Percentiles rank a stretch among this genome's conserved stretches.
Conservation (phyloP, 192 early-diverging fungal genomes). For the Coemansia sp. region DNA sequence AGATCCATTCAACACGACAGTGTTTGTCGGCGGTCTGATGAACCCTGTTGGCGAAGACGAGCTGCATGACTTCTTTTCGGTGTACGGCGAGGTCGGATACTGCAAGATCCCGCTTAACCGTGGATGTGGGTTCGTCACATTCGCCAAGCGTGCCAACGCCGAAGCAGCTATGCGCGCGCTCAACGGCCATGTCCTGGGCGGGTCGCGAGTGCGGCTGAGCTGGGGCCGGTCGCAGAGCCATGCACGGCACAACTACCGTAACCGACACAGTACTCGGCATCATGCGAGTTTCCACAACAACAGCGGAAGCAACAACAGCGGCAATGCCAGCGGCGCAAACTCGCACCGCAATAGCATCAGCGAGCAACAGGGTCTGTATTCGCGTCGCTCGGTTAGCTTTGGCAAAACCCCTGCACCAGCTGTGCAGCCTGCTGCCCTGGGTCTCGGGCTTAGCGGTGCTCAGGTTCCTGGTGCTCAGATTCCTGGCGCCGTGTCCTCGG, state of each 20-base stretch:
- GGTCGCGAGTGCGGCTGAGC: conserved; percentile 64
- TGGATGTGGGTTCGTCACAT: conserved; percentile 96
- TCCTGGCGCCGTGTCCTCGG: conserved; percentile 13
- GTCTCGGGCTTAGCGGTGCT: conserved; percentile 44
- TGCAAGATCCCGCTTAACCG: conserved; percentile 94
- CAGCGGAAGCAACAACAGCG: conserved; percentile 26
- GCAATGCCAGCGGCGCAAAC: conserved; percentile 34
- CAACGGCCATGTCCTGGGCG: conserved; percentile 84
- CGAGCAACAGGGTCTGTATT: conserved; percentile 29
- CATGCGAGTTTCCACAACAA: conserved; percentile 31
- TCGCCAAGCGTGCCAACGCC: conserved; percentile 74
- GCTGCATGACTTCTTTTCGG: conserved; percentile 73
- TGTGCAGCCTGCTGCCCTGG: conserved; percentile 21
- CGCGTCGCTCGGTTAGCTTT: conserved; percentile 45
- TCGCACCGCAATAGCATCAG: conserved; percentile 48
- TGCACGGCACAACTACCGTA: conserved; percentile 46
- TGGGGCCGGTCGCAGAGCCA: conserved; percentile 65
- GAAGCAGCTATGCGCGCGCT: conserved; percentile 88
- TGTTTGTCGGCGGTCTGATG: conserved; percentile 93
- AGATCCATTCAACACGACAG: conserved; percentile 93
- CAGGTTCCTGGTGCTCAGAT: conserved; percentile 13
- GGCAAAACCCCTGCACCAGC: conserved; percentile 21
- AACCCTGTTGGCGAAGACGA: conserved; percentile 84
- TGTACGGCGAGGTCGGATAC: conserved; percentile 89
- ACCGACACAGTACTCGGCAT: conserved; percentile 23